phyloP scores from a whole-genome alignment of 2,329 filamentous ascomycete genomes.

The Phaeosphaeriaceae sp. region DNA sequence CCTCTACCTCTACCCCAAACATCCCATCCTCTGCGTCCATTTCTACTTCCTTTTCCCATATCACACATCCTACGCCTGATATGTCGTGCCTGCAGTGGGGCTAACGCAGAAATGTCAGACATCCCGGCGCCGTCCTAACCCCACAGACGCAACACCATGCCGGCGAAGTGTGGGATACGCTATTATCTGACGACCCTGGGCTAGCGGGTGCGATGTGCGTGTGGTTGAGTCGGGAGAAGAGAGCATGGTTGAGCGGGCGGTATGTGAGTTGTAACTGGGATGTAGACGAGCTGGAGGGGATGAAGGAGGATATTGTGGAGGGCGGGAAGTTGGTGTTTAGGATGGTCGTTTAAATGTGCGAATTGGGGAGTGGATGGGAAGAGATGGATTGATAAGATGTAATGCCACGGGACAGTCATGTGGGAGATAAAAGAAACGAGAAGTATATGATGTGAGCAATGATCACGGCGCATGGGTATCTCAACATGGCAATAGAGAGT shows the following conservation, averaged over 20 bases:
- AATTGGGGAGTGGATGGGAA: not conserved
- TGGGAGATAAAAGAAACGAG: too few relatives aligned
- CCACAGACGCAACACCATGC: constrained; percentile 9
- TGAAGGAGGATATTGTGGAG: constrained; percentile 26
- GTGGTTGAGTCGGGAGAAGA: constrained; percentile 39
- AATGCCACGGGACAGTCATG: not conserved
- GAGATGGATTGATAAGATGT: not conserved
- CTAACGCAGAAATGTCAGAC: too few relatives aligned
- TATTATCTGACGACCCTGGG: constrained; percentile 32
- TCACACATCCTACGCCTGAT: too few relatives aligned
- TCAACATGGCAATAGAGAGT: not conserved
- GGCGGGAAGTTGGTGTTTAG: constrained; percentile 38
- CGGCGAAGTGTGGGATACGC: not conserved
- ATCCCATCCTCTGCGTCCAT: too few relatives aligned
- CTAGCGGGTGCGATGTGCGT: constrained; percentile 42
- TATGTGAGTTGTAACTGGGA: constrained; percentile 40
- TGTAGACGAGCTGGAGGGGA: constrained; percentile 32
- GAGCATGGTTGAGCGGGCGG: constrained; percentile 40
- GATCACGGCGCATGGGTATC: not conserved
- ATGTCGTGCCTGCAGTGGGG: too few relatives aligned
- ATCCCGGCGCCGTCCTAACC: constrained; percentile 36
- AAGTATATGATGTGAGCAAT: too few relatives aligned
- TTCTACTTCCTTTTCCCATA: too few relatives aligned
- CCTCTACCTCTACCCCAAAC: too few relatives aligned
- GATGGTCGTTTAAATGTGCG: not conserved